Evolutionary conservation across 345 rosid genomes (phyloP), one percentile per base, ranked within the genome.

Genomic region (Acer saccharum): DNA sequence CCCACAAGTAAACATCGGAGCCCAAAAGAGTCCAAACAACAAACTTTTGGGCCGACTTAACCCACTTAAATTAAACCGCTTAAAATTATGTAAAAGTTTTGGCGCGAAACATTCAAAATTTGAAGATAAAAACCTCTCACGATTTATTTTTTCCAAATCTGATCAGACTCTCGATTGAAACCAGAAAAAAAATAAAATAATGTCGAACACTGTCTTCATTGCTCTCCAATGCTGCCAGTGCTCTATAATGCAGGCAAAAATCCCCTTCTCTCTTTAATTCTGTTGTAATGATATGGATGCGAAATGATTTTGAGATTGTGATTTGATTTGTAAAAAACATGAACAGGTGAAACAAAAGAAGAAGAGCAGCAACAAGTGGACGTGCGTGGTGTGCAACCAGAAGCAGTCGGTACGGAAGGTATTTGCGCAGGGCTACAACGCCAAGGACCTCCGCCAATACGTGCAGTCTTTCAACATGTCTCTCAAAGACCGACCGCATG

Each of bases 191-290:
- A 72, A 6, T 0, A 29, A 6, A 13, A 48, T 48, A 54, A 89
- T 88, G 93, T 3, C 87, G 29, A 29, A 60, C 67, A 68, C 77
- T 62, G 27, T 77, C 69, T 95, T 93, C 85, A 25, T 95, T 50
- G 98, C 97, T 63, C 83, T 93, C 11, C 95, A 89, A 55, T 95
- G 98, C 77, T 87, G 65, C 90, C 93, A 91, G 77, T 95, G 98
- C 84, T 88, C 89, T 65, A 93, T 94, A 1, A 90, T 95, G 98
- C 98, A 94, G 94, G 98, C 79, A 68, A 69, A 65, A 7, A 10
- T 20, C 21, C 9, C 63, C 60, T 60, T 66, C 66, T 12, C 58
- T 39, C 11, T 61, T 17, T 43, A 35, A 35, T 35, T 35, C 5
- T 35, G 39, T 8, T 43, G 2, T 43, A 43, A 35, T 18, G 11